phyloP scores from a whole-genome alignment of 495 filamentous ascomycete species.

The Hyaloscypha finlandica region DNA sequence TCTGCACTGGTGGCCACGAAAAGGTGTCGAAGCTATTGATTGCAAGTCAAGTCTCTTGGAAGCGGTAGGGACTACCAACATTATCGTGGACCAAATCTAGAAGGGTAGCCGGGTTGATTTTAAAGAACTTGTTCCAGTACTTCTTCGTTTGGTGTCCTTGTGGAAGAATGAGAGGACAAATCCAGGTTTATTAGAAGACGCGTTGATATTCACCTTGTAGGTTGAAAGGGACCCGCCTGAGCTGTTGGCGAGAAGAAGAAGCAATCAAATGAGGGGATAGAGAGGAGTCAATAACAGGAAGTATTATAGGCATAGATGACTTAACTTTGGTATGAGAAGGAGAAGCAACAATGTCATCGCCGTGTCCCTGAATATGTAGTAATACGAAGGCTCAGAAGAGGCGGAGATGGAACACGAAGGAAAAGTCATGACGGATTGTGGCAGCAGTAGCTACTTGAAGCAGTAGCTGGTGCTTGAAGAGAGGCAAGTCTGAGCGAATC shows the following conservation, averaged over 20 bases:
- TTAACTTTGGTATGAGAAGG: conserved; percentile 1
- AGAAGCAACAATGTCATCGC: conserved; percentile 8
- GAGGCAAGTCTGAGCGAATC: background rate
- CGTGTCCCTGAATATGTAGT: background rate
- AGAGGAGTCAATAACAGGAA: background rate
- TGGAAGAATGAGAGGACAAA: conserved; percentile 27
- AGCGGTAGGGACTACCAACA: background rate
- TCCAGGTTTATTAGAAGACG: conserved; percentile 15
- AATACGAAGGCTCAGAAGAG: background rate
- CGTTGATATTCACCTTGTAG: conserved; percentile 29
- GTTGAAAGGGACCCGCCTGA: background rate
- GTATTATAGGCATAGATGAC: background rate
- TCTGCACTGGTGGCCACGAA: conserved; percentile 28
- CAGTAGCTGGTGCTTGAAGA: background rate
- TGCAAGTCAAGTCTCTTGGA: background rate
- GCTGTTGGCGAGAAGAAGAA: background rate
- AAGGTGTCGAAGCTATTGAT: conserved; percentile 20
- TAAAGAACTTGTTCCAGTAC: conserved; percentile 16
- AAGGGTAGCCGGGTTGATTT: conserved; percentile 23
- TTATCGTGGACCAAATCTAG: conserved; percentile 19
- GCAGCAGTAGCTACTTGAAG: background rate
- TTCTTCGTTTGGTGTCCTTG: conserved; percentile 8
- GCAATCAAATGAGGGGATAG: background rate
- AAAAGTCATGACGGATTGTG: conserved; percentile 8
- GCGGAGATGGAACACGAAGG: background rate